Conservation (phyloP, 1,284 basidiomycete species). For the Ustilago esculenta region DNA sequence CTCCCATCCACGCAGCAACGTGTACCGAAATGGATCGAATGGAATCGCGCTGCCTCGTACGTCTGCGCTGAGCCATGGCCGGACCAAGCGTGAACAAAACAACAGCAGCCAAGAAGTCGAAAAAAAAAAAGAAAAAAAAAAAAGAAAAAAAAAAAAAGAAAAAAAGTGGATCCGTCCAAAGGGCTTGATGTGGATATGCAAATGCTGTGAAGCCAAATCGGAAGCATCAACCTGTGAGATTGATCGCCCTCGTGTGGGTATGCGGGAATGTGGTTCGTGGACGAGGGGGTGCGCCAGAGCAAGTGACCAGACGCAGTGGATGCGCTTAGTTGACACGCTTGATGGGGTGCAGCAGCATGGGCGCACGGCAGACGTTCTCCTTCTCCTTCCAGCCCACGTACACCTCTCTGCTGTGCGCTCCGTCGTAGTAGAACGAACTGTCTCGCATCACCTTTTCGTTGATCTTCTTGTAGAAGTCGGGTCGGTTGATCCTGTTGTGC, state of each 20-base stretch:
- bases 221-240: neutral
- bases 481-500: conserved; percentile 62
- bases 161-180: conserved; percentile 16
- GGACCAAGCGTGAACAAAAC: neutral
- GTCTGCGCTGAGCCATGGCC: neutral
- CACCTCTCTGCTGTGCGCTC: conserved; percentile 62
- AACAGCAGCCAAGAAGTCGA: conserved; percentile 8
- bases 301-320: neutral
- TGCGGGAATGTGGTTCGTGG: conserved; percentile 5
- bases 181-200: conserved; percentile 9
- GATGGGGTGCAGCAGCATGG: conserved; percentile 65
- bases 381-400: conserved; percentile 66
- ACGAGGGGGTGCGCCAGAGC: conserved; percentile 3
- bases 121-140: neutral
- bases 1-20: too few relatives aligned
- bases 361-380: conserved; percentile 64
- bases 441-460: conserved; percentile 66
- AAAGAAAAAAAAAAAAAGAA: neutral
- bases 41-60: too few relatives aligned
- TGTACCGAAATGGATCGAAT: too few relatives aligned
- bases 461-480: conserved; percentile 66
- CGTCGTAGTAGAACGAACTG: conserved; percentile 66
- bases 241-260: conserved; percentile 32
- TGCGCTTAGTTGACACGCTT: conserved; percentile 54
- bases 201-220: conserved; percentile 2